Conservation (phyloP, 805 yeast genomes). For the Lipomyces yamanashiensis region DNA sequence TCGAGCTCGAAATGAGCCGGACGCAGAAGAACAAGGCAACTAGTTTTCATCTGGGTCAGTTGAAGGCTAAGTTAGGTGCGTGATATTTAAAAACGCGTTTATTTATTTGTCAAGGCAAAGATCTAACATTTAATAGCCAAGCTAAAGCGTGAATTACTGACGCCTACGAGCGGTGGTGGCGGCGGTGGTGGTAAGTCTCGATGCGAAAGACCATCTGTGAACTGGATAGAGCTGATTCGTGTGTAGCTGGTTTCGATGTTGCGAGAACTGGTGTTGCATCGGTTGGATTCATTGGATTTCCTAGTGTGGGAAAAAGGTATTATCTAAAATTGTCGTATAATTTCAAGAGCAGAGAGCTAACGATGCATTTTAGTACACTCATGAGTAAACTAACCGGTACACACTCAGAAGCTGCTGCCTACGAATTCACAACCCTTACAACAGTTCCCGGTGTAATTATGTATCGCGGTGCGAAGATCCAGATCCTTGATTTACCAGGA, state of each 20-base stretch:
- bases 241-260: slow-evolving; percentile 86
- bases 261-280: slow-evolving; percentile 99
- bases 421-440: slow-evolving; percentile 95
- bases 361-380: slow-evolving; percentile 54
- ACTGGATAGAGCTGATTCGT: slow-evolving; percentile 1
- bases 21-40: slow-evolving; percentile 99
- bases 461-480: slow-evolving; percentile 96
- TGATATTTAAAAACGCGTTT: background rate
- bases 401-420: slow-evolving; percentile 86
- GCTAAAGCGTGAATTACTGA: slow-evolving; percentile 85
- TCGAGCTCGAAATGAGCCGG: slow-evolving; percentile 51
- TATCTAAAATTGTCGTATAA: background rate
- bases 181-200: slow-evolving; percentile 75
- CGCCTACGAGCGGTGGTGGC: slow-evolving; percentile 67
- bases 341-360: background rate
- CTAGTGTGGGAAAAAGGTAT: slow-evolving; percentile 74
- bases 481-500: slow-evolving; percentile 98
- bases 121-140: slow-evolving; percentile 57
- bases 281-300: slow-evolving; percentile 97
- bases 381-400: slow-evolving; percentile 91
- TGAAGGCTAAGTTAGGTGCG: slow-evolving; percentile 78
- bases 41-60: slow-evolving; percentile 94
- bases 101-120: no score
- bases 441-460: slow-evolving; percentile 97
- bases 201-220: background rate